Percentiles rank a stretch among this genome's conserved stretches.
Conservation (phyloP, 306 rosid genomes). For the Albizia julibrissin region DNA sequence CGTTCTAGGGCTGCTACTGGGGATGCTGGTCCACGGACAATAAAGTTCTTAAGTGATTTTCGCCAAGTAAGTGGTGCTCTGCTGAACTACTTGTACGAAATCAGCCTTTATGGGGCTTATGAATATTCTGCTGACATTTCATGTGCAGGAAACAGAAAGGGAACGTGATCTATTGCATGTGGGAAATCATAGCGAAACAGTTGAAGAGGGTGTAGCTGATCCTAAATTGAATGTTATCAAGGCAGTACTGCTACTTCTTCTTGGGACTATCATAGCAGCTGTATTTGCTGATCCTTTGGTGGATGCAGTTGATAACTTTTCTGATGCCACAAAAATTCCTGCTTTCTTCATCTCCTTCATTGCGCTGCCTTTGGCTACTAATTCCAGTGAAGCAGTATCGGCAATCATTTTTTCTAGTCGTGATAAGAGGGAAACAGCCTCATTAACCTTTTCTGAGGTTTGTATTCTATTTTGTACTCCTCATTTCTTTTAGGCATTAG, state of each 20-base stretch:
- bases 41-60: slow-evolving; percentile 49
- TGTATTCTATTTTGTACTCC: slow-evolving; percentile 36
- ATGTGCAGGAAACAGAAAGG: slow-evolving; percentile 66
- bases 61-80: slow-evolving; percentile 51
- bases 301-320: slow-evolving; percentile 84
- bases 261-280: slow-evolving; percentile 83
- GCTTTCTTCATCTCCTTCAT: slow-evolving; percentile 95
- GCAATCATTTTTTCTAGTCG: slow-evolving; percentile 91
- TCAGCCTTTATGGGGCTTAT: slow-evolving; percentile 4
- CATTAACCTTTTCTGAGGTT: slow-evolving; percentile 93
- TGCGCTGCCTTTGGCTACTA: slow-evolving; percentile 81
- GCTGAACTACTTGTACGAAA: slow-evolving; percentile 7
- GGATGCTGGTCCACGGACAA: slow-evolving; percentile 57
- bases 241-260: slow-evolving; percentile 61
- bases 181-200: slow-evolving; percentile 52
- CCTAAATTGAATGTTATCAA: slow-evolving; percentile 48
- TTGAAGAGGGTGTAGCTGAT: slow-evolving; percentile 41
- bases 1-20: slow-evolving; percentile 36
- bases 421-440: slow-evolving; percentile 74
- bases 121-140: slow-evolving; percentile 25
- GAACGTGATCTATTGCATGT: slow-evolving; percentile 70
- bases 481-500: slow-evolving; percentile 12
- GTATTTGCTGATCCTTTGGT: slow-evolving; percentile 87
- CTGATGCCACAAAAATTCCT: slow-evolving; percentile 86
- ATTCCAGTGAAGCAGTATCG: slow-evolving; percentile 90